phyloP scores from a whole-genome alignment of 1,284 basidiomycete species.

The Sporisorium exsertum region DNA sequence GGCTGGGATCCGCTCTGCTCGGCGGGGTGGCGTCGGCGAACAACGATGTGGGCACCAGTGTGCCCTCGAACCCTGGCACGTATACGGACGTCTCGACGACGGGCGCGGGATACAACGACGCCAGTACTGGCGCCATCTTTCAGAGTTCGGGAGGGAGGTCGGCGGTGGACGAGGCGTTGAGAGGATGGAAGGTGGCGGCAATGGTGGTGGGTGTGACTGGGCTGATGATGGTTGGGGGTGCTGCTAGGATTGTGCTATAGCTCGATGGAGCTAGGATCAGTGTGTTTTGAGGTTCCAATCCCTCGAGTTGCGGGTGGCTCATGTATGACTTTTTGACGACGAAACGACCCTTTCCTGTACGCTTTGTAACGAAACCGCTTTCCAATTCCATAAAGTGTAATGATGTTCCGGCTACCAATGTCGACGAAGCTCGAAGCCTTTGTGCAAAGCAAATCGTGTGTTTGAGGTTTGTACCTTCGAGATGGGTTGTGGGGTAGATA shows the following conservation, averaged over 20 bases:
- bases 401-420: too few species aligned
- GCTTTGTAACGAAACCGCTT: conserved; percentile 5
- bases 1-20: conserved; percentile 47
- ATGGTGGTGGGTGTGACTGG: conserved; percentile 10
- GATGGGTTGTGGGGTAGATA: neutral
- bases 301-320: too few species aligned
- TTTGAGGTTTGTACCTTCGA: too few species aligned
- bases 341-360: neutral
- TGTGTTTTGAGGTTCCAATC: too few species aligned
- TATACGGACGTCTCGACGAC: conserved; percentile 53
- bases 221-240: conserved; percentile 23
- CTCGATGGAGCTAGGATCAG: neutral
- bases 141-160: conserved; percentile 19
- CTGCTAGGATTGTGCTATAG: conserved; percentile 14
- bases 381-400: neutral
- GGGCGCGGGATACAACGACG: conserved; percentile 43
- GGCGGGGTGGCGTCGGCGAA: conserved; percentile 54
- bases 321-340: too few species aligned
- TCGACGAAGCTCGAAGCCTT: too few species aligned
- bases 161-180: conserved; percentile 20
- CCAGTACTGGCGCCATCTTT: conserved; percentile 50
- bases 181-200: conserved; percentile 10
- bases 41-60: conserved; percentile 25
- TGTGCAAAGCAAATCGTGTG: too few species aligned
- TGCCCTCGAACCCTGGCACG: conserved; percentile 15